phyloP scores from a whole-genome alignment of 1,284 basidiomycete species.

The Austropuccinia psidii region DNA sequence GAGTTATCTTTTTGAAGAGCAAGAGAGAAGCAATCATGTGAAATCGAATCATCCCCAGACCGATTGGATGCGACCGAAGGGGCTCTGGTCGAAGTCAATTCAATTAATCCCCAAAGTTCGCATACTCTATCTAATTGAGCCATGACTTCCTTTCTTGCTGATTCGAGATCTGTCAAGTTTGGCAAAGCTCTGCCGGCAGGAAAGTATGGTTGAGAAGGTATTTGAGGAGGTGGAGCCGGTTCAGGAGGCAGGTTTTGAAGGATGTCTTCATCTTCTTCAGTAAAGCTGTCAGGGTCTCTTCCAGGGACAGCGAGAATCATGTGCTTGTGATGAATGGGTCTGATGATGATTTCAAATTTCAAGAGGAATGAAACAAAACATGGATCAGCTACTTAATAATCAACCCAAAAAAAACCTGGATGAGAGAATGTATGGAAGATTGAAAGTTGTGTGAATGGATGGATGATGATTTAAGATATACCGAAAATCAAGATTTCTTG shows the following conservation, averaged over 20 bases:
- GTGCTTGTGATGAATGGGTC: constrained; percentile 3
- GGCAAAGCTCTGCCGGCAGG: constrained; percentile 25
- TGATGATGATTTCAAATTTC: too few species aligned
- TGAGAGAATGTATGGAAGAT: too few species aligned
- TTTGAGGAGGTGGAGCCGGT: constrained; percentile 13
- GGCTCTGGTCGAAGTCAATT: constrained; percentile 16
- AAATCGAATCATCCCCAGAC: neutral
- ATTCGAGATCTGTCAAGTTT: constrained; percentile 25
- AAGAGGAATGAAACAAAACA: too few species aligned
- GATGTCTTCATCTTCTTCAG: constrained; percentile 12
- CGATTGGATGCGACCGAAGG: constrained; percentile 15
- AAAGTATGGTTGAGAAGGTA: constrained; percentile 16
- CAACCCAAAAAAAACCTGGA: too few species aligned
- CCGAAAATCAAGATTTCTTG: too few species aligned
- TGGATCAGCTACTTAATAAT: too few species aligned
- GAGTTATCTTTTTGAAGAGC: neutral
- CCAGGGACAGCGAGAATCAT: constrained; percentile 21
- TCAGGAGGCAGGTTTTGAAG: constrained; percentile 12
- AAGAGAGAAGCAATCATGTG: too few species aligned
- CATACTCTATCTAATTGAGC: constrained; percentile 28
- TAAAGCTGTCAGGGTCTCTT: neutral
- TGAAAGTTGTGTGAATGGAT: neutral
- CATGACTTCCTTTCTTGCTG: constrained; percentile 29
- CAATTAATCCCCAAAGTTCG: constrained; percentile 21
- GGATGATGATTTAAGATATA: too few species aligned